Base-by-base conservation (phyloP, 2,329 filamentous ascomycete genomes). In the Cadophora sp. region DNA sequence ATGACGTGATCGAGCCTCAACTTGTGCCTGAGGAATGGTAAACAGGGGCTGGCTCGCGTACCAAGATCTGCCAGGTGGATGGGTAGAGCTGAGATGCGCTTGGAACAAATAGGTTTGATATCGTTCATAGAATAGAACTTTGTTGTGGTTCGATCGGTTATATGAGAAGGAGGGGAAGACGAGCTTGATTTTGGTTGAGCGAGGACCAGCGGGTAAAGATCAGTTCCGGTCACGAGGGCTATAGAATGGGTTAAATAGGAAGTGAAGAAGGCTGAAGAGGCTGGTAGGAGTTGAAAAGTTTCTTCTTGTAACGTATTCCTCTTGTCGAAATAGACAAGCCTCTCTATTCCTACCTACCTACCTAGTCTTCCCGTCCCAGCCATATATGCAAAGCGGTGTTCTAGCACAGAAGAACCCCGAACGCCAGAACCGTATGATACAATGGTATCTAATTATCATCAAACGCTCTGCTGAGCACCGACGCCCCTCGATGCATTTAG, bases 401-500 rank as follows among this genome's bases (percentile, higher is more conserved):
- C 56, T 53, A 51, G 18, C 36, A 20, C 36, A 16, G 7, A 13
- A 62, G 48, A 45, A 45, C 30, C 33, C 47, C 22, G 41, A 36
- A 69, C 68, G 65, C 68, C 68, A 18, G 45, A 30, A 8, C 62
- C 59, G 48, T 68, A 71, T 69, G 58, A 66, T 72, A 69, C 68
- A 69, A 66, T 68, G 41, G 30, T 65, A 63, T 62, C 50, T 61
- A 67, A 59, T 58, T 33, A 47, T 20, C 47, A 47, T 48, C 53
- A 59, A 45, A 22, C 24, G 24, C 16, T 56, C 22, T 7, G 8
- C 18, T 5, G 5, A 36, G 27, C 33, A 6, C 30, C 53, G 33
- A 22, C 30, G 3, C 20, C 16, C 13, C 30, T 72, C 61, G 76
- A 66, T 75, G 73, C 72, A 74, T 73, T 27, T 73, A 72, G 51